Conservation (phyloP, 345 rosid genomes). For the Citrus inodora region DNA sequence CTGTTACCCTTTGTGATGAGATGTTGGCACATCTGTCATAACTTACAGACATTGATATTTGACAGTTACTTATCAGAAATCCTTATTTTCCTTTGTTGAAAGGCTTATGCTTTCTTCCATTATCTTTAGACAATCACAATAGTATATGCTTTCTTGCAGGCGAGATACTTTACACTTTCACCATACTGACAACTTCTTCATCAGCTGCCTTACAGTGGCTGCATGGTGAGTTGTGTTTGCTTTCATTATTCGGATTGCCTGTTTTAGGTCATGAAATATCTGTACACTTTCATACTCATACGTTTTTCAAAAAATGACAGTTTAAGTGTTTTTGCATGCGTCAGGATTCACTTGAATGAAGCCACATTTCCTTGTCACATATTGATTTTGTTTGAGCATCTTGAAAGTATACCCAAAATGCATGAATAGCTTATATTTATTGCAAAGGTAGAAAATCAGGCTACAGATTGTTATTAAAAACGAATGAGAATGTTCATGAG, state of each 20-base stretch:
- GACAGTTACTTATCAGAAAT: neutral
- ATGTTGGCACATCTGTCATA: neutral
- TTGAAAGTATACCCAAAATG: neutral
- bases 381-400: neutral
- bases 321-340: neutral
- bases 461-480: neutral
- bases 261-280: neutral
- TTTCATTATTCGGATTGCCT: constrained; percentile 9
- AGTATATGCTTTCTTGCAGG: constrained; percentile 44
- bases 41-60: neutral
- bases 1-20: neutral
- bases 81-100: neutral
- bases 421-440: neutral
- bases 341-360: neutral
- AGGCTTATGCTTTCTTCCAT: neutral
- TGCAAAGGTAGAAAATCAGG: neutral
- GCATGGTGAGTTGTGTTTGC: constrained; percentile 63
- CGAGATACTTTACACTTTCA: constrained; percentile 69
- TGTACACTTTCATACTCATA: neutral
- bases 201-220: constrained; percentile 69
- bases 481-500: neutral
- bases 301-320: neutral
- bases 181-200: constrained; percentile 72
- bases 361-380: neutral
- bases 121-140: neutral